These are phyloP conservation scores for Trichosporon inkin DNA, from an alignment of 1,284 basidiomycete genomes.

Conservation along the genomic window DNA sequence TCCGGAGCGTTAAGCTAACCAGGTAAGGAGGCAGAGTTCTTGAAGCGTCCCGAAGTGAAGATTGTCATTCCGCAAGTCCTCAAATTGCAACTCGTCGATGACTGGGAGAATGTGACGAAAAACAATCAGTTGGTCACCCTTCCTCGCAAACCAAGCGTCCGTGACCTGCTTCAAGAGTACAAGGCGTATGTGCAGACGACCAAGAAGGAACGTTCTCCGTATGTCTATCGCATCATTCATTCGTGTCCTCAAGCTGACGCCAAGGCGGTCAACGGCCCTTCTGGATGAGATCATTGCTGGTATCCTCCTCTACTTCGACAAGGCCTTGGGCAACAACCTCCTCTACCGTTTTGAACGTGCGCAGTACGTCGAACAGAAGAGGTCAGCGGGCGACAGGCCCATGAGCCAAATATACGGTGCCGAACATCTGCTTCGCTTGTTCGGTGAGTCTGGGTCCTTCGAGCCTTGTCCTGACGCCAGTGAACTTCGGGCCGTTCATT, in stretches of 20 bases:
- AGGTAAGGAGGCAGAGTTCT: constrained; percentile 53
- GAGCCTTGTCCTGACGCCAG: constrained; percentile 34
- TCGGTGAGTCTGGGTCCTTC: constrained; percentile 60
- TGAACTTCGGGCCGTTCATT: constrained; percentile 67
- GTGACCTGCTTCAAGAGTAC: constrained; percentile 75
- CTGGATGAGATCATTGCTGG: constrained; percentile 81
- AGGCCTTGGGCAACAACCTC: constrained; percentile 79
- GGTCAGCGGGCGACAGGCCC: constrained; percentile 68
- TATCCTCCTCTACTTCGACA: constrained; percentile 91
- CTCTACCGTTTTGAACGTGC: constrained; percentile 91
- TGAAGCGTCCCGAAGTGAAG: constrained; percentile 83
- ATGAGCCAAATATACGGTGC: constrained; percentile 91
- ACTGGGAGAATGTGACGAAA: constrained; percentile 97
- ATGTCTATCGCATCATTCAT: constrained; percentile 16
- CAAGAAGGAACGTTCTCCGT: constrained; percentile 54
- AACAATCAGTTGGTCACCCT: constrained; percentile 86
- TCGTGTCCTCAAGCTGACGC: constrained; percentile 10
- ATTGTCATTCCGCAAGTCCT: constrained; percentile 82
- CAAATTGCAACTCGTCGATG: constrained; percentile 87
- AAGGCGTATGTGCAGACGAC: constrained; percentile 58
- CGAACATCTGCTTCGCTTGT: constrained; percentile 85
- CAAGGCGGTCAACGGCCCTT: constrained; percentile 57
- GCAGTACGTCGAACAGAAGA: constrained; percentile 80
- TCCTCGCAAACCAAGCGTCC: constrained; percentile 76
- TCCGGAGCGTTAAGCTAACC: not conserved